These are phyloP conservation scores for Zygotorulaspora chibaensis DNA, from an alignment of 805 yeast genomes.

Conservation along the genomic window DNA sequence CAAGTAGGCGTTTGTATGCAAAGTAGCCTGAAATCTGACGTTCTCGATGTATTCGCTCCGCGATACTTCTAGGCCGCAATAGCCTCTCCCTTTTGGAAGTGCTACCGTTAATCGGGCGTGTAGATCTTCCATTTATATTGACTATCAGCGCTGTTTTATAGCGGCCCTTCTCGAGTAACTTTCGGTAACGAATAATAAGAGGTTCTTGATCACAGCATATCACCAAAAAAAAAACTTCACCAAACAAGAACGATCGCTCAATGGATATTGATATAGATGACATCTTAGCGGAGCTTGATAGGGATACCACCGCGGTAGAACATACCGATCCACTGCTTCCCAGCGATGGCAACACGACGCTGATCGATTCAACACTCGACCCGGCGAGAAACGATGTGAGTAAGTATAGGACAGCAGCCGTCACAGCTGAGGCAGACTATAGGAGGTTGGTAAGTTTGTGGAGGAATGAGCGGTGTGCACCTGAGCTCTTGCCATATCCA, in stretches of 20 bases:
- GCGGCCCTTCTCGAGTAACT: background rate
- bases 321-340: constrained; percentile 13
- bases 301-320: constrained; percentile 37
- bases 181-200: background rate
- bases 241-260: background rate
- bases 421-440: constrained; percentile 23
- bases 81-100: no score
- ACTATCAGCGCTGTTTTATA: no score
- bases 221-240: background rate
- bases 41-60: no score
- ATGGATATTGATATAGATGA: constrained; percentile 61
- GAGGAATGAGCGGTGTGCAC: constrained; percentile 82
- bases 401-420: constrained; percentile 3
- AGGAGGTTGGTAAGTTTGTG: constrained; percentile 54
- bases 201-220: background rate
- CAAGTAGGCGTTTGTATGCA: no score
- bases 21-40: no score
- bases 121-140: background rate
- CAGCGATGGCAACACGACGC: constrained; percentile 22
- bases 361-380: constrained; percentile 21
- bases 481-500: constrained; percentile 79
- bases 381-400: constrained; percentile 3
- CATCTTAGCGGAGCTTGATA: constrained; percentile 62
- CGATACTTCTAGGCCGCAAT: no score
- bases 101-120: no score